Evolutionary conservation across 192 early-diverging fungal genomes (phyloP).

Genomic region (Kappamyces sp.): DNA sequence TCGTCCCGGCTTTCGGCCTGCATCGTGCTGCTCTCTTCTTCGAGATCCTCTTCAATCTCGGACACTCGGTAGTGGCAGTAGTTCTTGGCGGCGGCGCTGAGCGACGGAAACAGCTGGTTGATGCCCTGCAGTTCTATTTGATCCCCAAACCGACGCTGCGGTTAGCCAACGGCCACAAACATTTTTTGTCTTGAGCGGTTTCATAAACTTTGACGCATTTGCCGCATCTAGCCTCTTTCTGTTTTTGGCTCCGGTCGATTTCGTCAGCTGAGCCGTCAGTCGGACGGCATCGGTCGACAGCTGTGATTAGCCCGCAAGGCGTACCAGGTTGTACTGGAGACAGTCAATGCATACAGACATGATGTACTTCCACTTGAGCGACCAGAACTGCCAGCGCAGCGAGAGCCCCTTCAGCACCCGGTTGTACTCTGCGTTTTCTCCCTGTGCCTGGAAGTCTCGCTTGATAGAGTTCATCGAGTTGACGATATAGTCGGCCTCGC

Average conservation of each 20-base stretch:
- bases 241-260: slow-evolving; percentile 1
- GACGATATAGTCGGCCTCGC: slow-evolving; percentile 48
- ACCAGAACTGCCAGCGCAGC: slow-evolving; percentile 47
- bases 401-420: slow-evolving; percentile 29
- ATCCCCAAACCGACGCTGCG: background rate
- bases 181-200: slow-evolving; percentile 1
- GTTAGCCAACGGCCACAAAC: background rate
- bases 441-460: slow-evolving; percentile 42
- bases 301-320: background rate
- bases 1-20: slow-evolving; percentile 40
- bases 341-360: slow-evolving; percentile 19
- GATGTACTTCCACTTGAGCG: slow-evolving; percentile 35
- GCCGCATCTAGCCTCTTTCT: background rate
- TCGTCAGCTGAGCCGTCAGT: background rate
- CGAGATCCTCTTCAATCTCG: slow-evolving; percentile 46
- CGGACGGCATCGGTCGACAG: slow-evolving; percentile 3
- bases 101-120: slow-evolving; percentile 19
- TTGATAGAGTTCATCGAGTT: slow-evolving; percentile 40
- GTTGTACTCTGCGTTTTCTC: slow-evolving; percentile 33
- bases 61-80: slow-evolving; percentile 35
- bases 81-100: slow-evolving; percentile 33
- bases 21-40: slow-evolving; percentile 36
- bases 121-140: background rate
- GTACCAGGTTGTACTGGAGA: slow-evolving; percentile 7
- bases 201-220: background rate